A percentile compares a stretch with the other conserved stretches of the same genome.
These are phyloP conservation scores for Paulownia fortunei DNA, from an alignment of 257 asterid genomes.

Conservation along the genomic window DNA sequence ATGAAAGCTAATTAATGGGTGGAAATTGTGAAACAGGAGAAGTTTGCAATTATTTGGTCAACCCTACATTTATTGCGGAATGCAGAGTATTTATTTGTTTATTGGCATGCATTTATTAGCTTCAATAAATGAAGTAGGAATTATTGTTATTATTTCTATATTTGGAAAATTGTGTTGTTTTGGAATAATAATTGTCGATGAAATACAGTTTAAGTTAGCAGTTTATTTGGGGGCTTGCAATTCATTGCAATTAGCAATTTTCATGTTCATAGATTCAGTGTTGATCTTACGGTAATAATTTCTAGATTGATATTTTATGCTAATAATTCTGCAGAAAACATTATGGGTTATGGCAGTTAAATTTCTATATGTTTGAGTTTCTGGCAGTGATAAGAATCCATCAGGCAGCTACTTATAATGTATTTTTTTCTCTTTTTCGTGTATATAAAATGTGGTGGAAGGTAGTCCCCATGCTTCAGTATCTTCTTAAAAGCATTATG, in stretches of 20 bases:
- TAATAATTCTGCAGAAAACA: conserved; percentile 2
- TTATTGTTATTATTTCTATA: conserved; percentile 27
- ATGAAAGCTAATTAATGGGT: conserved; percentile 27
- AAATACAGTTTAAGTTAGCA: background rate
- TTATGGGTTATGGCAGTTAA: conserved; percentile 16
- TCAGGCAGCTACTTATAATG: conserved; percentile 23
- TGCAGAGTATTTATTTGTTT: conserved; percentile 28
- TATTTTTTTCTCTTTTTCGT: background rate
- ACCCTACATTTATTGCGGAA: conserved; percentile 49
- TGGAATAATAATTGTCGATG: conserved; percentile 22
- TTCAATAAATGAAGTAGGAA: conserved; percentile 39
- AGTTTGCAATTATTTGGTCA: conserved; percentile 42
- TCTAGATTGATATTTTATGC: conserved; percentile 14
- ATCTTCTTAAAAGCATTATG: conserved; percentile 23
- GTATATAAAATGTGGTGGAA: conserved; percentile 2
- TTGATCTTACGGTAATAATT: conserved; percentile 1
- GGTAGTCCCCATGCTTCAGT: conserved; percentile 11
- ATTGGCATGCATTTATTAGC: conserved; percentile 44
- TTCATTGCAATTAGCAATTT: conserved; percentile 22
- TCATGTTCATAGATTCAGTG: conserved; percentile 29
- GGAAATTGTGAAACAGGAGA: conserved; percentile 18
- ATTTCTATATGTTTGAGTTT: conserved; percentile 30
- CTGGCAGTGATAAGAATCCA: conserved; percentile 27
- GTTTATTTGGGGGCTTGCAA: background rate
- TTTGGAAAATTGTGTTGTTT: conserved; percentile 37